These are phyloP conservation scores for Sesbania bispinosa DNA, from an alignment of 306 rosid genomes.

Conservation along the genomic window DNA sequence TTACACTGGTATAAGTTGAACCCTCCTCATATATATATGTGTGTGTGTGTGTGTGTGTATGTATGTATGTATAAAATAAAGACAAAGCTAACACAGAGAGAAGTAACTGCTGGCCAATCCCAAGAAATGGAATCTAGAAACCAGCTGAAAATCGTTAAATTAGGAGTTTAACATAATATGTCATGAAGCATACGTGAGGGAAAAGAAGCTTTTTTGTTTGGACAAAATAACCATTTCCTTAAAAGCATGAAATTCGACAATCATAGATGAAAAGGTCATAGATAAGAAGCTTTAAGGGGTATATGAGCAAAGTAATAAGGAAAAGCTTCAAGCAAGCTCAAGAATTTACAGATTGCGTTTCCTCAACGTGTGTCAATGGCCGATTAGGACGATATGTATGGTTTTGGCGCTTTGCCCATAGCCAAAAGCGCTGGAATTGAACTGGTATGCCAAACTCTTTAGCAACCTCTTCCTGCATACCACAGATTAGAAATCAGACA, in stretches of 20 bases:
- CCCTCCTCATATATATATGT: too few species aligned
- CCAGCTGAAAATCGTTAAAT: background rate
- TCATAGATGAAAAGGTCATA: background rate
- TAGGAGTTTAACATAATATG: background rate
- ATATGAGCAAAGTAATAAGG: background rate
- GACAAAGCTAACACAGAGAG: background rate
- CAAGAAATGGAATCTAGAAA: background rate
- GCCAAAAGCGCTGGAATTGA: conserved; percentile 83
- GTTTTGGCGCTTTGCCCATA: conserved; percentile 88
- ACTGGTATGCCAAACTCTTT: conserved; percentile 80
- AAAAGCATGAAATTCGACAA: background rate
- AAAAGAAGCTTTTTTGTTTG: background rate
- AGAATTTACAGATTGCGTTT: conserved; percentile 65
- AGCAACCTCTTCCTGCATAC: conserved; percentile 79
- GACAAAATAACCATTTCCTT: background rate
- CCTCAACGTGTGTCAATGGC: conserved; percentile 66
- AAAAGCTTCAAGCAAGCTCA: conserved; percentile 17
- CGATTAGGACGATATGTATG: conserved; percentile 84
- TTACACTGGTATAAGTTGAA: too few species aligned
- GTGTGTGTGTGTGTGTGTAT: too few species aligned
- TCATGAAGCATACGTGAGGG: conserved; percentile 10
- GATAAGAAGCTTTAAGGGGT: background rate
- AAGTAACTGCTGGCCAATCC: background rate
- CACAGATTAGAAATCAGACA: conserved; percentile 8
- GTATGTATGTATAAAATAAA: too few species aligned